Conservation (phyloP, 768 basidiomycete genomes). For the Psilocybe tampanensis region DNA sequence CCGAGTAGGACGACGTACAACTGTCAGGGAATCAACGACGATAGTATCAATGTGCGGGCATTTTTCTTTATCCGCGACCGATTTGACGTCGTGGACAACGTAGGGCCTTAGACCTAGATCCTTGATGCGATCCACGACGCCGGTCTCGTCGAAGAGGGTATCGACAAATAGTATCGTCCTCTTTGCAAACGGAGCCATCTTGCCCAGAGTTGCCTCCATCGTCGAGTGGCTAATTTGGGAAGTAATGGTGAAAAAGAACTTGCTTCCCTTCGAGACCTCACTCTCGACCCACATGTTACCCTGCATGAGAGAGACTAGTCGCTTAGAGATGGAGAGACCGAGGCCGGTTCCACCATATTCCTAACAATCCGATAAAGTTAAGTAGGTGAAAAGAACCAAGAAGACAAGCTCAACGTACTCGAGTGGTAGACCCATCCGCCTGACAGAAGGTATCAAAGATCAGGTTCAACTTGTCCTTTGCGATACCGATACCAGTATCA, state of each 20-base stretch:
- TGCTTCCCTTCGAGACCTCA: slow-evolving; percentile 89
- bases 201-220: slow-evolving; percentile 70
- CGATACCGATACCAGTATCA: slow-evolving; percentile 98
- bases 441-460: slow-evolving; percentile 99
- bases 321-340: slow-evolving; percentile 96
- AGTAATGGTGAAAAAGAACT: slow-evolving; percentile 96
- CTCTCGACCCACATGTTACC: slow-evolving; percentile 99
- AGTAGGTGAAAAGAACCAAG: neutral
- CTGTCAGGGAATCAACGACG: slow-evolving; percentile 85
- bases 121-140: slow-evolving; percentile 74
- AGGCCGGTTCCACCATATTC: slow-evolving; percentile 98
- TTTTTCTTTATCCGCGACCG: slow-evolving; percentile 79
- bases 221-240: slow-evolving; percentile 79
- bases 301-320: slow-evolving; percentile 95
- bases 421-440: slow-evolving; percentile 96
- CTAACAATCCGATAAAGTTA: slow-evolving; percentile 35
- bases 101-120: slow-evolving; percentile 81
- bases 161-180: slow-evolving; percentile 93
- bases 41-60: slow-evolving; percentile 94
- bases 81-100: slow-evolving; percentile 75
- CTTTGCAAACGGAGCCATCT: slow-evolving; percentile 86
- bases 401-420: slow-evolving; percentile 52
- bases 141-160: slow-evolving; percentile 73
- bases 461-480: slow-evolving; percentile 95
- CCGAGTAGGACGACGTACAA: slow-evolving; percentile 54